Base-by-base conservation (phyloP, 805 yeast species). In the Limtongia smithiae region DNA sequence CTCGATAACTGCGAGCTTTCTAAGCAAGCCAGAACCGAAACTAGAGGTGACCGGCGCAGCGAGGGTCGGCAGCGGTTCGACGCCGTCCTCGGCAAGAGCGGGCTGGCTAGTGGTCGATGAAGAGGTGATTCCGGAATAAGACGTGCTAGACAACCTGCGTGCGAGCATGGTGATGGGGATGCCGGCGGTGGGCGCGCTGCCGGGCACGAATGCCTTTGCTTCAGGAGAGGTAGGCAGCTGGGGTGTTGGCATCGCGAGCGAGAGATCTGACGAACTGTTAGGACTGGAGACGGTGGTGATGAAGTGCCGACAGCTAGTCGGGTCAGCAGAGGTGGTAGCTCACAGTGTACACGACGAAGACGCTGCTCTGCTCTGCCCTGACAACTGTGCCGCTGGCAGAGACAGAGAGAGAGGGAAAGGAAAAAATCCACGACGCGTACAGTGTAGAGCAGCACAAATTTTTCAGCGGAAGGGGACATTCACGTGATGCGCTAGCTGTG, bases 1-100 rank as follows among this genome's bases (percentile, higher is more conserved):
- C 37, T 60, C 64, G 25, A 60, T 35, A n/a, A 46, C 41, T 25
- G 55, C 60, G 11, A 51, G 48, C 46, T 46, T 51, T n/a, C 22
- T n/a, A 28, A 21, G 32, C 20, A 50, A 55, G 20, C 43, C 43
- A 33, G 33, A 40, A 34, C 25, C 42, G 39, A 59, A 41, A 18
- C 58, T 35, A 18, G 46, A 43, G 9, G 55, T 50, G 33, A 54
- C 57, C n/a, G 62, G 61, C 8, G 51, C 44, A 6, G 45, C 37
- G 28, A 43, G 34, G 9, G 14, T 18, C n/a, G 49, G 5, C 7
- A 40, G 15, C 14, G 40, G 39, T 18, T 38, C 46, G 24, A 32
- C 34, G 11, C 28, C 41, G 31, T 28, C 33, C 24, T 48, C 45
- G 21, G 34, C 55, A 22, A 43, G 30, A 14, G 12, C 21, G 22